Conservation (phyloP, 2,329 filamentous ascomycete genomes). For the Orbilia blumenaviensis region DNA sequence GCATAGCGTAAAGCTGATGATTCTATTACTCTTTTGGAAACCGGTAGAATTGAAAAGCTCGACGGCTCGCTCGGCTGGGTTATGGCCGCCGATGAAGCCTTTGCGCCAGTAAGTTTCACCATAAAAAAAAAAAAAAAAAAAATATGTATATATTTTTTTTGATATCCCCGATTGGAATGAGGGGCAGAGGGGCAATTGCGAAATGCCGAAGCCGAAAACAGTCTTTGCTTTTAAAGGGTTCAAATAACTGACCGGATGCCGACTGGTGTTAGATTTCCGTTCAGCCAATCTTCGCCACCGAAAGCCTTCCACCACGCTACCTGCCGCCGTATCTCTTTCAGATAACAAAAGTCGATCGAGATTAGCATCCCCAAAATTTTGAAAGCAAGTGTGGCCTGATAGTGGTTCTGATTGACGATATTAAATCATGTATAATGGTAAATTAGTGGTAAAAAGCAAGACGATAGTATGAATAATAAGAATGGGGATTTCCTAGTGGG, state of each 20-base stretch:
- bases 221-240: neutral
- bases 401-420: neutral
- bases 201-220: neutral
- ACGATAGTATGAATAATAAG: neutral
- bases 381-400: slow-evolving; percentile 14
- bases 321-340: slow-evolving; percentile 23
- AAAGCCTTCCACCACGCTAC: slow-evolving; percentile 5
- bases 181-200: neutral
- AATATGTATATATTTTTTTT: too few species aligned
- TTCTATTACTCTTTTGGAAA: neutral
- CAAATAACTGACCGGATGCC: neutral
- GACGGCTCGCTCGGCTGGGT: slow-evolving; percentile 16
- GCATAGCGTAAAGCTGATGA: neutral
- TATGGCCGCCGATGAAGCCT: slow-evolving; percentile 15
- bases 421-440: neutral
- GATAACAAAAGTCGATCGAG: slow-evolving; percentile 15
- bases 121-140: neutral
- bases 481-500: neutral
- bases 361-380: neutral
- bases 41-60: slow-evolving; percentile 19
- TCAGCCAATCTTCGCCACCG: slow-evolving; percentile 12
- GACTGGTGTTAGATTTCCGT: slow-evolving; percentile 11
- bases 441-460: neutral
- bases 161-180: neutral
- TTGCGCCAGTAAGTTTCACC: slow-evolving; percentile 19